Conservation (phyloP, 2,329 filamentous ascomycete species). For the Dothistroma septosporum region DNA sequence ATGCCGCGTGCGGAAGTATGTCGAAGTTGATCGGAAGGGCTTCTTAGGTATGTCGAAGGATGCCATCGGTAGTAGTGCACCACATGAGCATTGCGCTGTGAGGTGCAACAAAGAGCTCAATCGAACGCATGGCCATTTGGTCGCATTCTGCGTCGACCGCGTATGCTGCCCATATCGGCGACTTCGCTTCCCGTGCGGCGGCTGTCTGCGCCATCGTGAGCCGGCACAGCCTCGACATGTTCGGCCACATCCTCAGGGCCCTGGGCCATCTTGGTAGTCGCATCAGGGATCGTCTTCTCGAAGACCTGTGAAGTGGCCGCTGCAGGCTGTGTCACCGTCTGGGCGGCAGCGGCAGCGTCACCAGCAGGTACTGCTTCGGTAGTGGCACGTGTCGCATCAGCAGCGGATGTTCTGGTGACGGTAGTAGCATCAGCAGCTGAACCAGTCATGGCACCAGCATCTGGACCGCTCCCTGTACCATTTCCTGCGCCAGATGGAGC, state of each 20-base stretch:
- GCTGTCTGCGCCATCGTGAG: conserved; percentile 20
- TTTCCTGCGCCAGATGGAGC: not conserved
- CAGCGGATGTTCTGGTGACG: not conserved
- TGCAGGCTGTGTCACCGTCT: not conserved
- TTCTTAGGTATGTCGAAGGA: not conserved
- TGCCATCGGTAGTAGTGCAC: not conserved
- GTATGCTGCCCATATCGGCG: conserved; percentile 21
- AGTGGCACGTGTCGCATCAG: not conserved
- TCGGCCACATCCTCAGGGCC: conserved; percentile 5
- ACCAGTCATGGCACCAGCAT: not conserved
- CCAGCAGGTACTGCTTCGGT: not conserved
- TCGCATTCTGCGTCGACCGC: conserved; percentile 15
- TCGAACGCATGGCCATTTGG: not conserved
- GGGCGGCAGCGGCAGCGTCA: not conserved
- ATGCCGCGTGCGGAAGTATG: not conserved
- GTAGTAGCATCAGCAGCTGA: not conserved
- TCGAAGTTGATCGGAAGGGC: not conserved
- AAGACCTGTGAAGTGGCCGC: not conserved
- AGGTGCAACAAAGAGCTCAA: not conserved
- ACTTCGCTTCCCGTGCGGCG: conserved; percentile 17
- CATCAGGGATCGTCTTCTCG: not conserved
- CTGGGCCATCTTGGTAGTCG: conserved; percentile 8
- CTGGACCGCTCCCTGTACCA: not conserved
- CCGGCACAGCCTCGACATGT: conserved; percentile 19
- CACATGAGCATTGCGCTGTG: not conserved